Evolutionary conservation across 495 filamentous ascomycete genomes (phyloP).

Genomic region (Aspergillus campestris): DNA sequence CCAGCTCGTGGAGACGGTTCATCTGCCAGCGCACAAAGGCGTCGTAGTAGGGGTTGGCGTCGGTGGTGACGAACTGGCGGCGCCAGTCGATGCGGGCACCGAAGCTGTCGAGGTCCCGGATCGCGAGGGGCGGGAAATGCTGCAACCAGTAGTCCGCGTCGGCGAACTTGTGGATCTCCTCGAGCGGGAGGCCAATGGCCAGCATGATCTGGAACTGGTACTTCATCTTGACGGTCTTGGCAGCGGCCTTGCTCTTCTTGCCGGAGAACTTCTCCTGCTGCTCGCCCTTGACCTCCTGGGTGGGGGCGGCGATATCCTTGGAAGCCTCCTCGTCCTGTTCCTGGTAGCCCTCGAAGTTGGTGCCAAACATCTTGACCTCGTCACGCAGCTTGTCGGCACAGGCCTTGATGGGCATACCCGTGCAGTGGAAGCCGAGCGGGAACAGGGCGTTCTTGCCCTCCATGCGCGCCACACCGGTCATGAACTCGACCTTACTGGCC

Average conservation of each 20-base stretch:
- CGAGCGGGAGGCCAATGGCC: slow-evolving; percentile 68
- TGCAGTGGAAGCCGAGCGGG: slow-evolving; percentile 91
- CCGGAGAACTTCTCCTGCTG: slow-evolving; percentile 83
- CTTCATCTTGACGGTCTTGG: slow-evolving; percentile 84
- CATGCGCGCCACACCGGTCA: slow-evolving; percentile 75
- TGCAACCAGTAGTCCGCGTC: slow-evolving; percentile 82
- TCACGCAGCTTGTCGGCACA: slow-evolving; percentile 89
- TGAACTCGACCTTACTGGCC: slow-evolving; percentile 84
- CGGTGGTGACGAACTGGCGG: slow-evolving; percentile 84
- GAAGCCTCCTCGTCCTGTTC: slow-evolving; percentile 47
- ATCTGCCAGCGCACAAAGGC: slow-evolving; percentile 97
- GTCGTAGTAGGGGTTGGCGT: slow-evolving; percentile 96
- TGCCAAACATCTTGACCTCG: slow-evolving; percentile 82
- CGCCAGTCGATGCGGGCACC: slow-evolving; percentile 90
- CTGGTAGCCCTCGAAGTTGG: slow-evolving; percentile 70
- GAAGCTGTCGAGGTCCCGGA: slow-evolving; percentile 72
- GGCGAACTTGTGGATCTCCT: slow-evolving; percentile 87
- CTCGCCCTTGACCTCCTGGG: slow-evolving; percentile 61
- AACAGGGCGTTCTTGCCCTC: slow-evolving; percentile 80
- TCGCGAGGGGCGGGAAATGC: slow-evolving; percentile 77
- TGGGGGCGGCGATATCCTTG: slow-evolving; percentile 40
- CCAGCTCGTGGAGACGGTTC: slow-evolving; percentile 79
- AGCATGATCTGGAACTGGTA: slow-evolving; percentile 89
- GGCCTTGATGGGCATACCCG: slow-evolving; percentile 96
- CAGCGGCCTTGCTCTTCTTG: slow-evolving; percentile 89